Evolutionary conservation across 2,329 filamentous ascomycete genomes (phyloP), one percentile per base, ranked within the genome.

Genomic region (Stagonosporopsis cucurbitacearum): DNA sequence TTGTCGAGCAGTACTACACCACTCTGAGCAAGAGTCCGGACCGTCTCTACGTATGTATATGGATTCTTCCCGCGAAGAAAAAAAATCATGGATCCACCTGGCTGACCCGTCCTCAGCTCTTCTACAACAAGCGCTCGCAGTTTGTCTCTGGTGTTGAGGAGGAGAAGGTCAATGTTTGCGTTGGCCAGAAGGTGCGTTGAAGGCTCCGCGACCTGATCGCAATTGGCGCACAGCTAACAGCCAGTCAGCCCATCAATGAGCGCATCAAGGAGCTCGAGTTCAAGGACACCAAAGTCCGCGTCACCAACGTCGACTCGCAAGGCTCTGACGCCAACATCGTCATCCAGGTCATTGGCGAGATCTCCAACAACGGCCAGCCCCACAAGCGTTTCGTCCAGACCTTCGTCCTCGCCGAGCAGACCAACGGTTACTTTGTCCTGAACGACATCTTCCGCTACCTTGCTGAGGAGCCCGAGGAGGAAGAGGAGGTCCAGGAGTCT

Each of bases 1-100:
- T 99, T 69, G 95, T 99, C 56, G 93, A 98, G 85, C 92, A 96
- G 79, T 99, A 97, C 84, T 99, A 99, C 81, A 98, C 91, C 68
- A 99, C 92, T 60, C 81, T 99, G 73, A 97, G 93, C 86, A 93
- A 94, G 79, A 90, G 83, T 65, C 93, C 95, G 20, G 92, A 96
- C 75, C 96, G 95, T 80, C 90, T 99, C 70, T 94, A 92, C 74
- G 81, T 83, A 73, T 69, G 80, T 61, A 25, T 17, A 37, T 13
- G 15, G 11, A 28, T 12, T 23, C 36, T 45, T 19, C 28, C 37
- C n/a, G 17, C 2, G 25, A 20, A 8, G 12, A 4, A n/a, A 2
- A 26, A 20, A 11, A 17, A 9, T 22, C 23, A 9, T 17, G 8
- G 41, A 12, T 13, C 35, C 28, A 41, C n/a, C 20, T 50, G 56